Percentiles rank a stretch among this genome's conserved stretches.
These are phyloP conservation scores for Mitragyna speciosa DNA, from an alignment of 257 asterid species.

Conservation along the genomic window DNA sequence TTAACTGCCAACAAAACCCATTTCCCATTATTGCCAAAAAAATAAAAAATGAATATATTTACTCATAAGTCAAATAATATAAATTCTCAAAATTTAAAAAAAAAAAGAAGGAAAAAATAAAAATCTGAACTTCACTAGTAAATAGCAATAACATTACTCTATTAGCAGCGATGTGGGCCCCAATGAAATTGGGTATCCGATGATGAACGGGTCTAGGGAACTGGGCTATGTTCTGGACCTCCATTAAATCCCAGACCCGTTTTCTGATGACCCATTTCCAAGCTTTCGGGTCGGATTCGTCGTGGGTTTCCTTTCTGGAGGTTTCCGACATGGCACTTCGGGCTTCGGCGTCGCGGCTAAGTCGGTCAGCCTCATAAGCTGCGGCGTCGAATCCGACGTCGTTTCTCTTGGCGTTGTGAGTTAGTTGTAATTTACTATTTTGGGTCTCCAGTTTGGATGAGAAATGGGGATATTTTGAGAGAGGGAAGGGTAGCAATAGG, in stretches of 20 bases:
- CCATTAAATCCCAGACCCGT: constrained; percentile 89
- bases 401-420: constrained; percentile 28
- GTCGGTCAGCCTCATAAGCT: constrained; percentile 81
- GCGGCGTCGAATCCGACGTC: constrained; percentile 50
- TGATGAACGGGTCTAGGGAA: constrained; percentile 95
- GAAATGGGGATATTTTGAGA: constrained; percentile 9
- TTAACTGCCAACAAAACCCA: too few relatives aligned
- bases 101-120: background rate
- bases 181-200: constrained; percentile 82
- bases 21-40: too few relatives aligned
- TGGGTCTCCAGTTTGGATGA: constrained; percentile 18
- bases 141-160: constrained; percentile 39
- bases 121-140: background rate
- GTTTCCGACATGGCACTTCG: constrained; percentile 64
- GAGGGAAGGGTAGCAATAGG: constrained; percentile 20
- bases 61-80: too few relatives aligned
- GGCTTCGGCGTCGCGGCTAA: constrained; percentile 74
- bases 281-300: constrained; percentile 66
- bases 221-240: constrained; percentile 77
- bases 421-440: constrained; percentile 14
- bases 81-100: background rate
- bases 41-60: too few relatives aligned
- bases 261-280: constrained; percentile 88
- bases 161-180: constrained; percentile 61
- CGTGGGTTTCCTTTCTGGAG: constrained; percentile 40